These are phyloP conservation scores for Chlamydomonas schloesseri DNA, from an alignment of 139 green algal genomes.

Conservation along the genomic window DNA sequence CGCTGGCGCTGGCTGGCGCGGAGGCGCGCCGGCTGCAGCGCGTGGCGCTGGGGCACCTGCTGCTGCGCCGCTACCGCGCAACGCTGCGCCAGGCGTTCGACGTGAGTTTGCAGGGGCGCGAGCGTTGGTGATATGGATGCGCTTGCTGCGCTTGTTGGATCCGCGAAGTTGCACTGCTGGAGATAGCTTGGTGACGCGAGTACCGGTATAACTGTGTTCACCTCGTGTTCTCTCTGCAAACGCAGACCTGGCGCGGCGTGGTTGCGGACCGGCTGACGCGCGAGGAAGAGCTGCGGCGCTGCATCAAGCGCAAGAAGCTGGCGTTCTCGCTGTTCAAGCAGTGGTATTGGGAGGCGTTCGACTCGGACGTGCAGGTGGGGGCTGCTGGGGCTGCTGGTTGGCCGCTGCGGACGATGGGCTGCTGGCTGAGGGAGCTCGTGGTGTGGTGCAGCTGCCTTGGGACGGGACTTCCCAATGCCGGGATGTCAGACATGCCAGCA, in stretches of 20 bases:
- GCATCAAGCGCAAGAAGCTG: constrained; percentile 75
- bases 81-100: background rate
- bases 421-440: too few species aligned
- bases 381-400: background rate
- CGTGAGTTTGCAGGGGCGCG: background rate
- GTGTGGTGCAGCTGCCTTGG: too few species aligned
- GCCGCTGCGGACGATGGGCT: too few species aligned
- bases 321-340: constrained; percentile 75
- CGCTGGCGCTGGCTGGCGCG: background rate
- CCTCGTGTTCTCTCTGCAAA: too few species aligned
- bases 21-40: constrained; percentile 20
- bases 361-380: constrained; percentile 71
- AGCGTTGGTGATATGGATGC: too few species aligned
- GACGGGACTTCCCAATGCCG: too few species aligned
- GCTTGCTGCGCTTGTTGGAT: too few species aligned
- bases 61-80: background rate
- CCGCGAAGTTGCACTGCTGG: too few species aligned
- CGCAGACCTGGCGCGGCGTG: constrained; percentile 37
- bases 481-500: too few species aligned
- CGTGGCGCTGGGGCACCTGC: constrained; percentile 3
- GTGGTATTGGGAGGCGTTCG: constrained; percentile 85
- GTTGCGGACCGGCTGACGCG: constrained; percentile 22
- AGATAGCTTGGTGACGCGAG: too few species aligned
- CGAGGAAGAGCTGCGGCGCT: constrained; percentile 55
- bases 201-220: too few species aligned